Evolutionary conservation across 2,329 filamentous ascomycete species (phyloP).

Genomic region (Hyphodiscus sp.): DNA sequence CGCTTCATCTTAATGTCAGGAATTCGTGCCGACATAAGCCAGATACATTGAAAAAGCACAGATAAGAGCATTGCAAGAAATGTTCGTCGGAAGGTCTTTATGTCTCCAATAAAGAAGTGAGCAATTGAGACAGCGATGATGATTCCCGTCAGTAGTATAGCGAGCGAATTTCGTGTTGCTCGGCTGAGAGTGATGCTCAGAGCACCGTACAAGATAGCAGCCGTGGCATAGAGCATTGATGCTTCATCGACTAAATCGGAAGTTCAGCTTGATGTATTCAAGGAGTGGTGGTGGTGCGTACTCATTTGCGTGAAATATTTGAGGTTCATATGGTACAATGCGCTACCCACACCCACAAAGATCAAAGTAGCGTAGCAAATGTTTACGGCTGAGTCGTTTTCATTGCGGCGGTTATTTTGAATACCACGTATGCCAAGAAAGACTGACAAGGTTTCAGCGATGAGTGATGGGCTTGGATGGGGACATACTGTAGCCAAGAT

Average conservation of each 20-base stretch:
- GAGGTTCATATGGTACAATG: conserved; percentile 7
- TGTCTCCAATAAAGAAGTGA: background rate
- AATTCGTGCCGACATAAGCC: conserved; percentile 2
- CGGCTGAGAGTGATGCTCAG: conserved; percentile 3
- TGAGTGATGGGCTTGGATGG: background rate
- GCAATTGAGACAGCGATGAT: background rate
- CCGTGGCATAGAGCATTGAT: conserved; percentile 10
- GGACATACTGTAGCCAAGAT: conserved; percentile 38
- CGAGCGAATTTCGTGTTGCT: background rate
- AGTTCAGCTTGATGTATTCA: background rate
- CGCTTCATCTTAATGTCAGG: background rate
- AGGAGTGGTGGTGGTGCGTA: background rate
- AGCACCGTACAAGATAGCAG: conserved; percentile 8
- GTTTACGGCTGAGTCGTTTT: conserved; percentile 4
- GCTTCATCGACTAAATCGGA: conserved; percentile 7
- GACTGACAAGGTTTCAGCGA: background rate
- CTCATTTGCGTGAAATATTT: conserved; percentile 11
- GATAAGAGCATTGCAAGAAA: conserved; percentile 1
- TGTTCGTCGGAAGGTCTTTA: background rate
- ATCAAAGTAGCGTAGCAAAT: background rate
- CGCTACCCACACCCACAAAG: conserved; percentile 5
- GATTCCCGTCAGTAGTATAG: background rate
- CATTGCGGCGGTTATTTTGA: conserved; percentile 2
- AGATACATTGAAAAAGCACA: conserved; percentile 4
- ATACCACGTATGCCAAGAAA: conserved; percentile 9